Percentiles rank a stretch among this genome's conserved stretches.
These are phyloP conservation scores for Chrysochromulina parva DNA, from an alignment of 78 protist species.

Conservation along the genomic window DNA sequence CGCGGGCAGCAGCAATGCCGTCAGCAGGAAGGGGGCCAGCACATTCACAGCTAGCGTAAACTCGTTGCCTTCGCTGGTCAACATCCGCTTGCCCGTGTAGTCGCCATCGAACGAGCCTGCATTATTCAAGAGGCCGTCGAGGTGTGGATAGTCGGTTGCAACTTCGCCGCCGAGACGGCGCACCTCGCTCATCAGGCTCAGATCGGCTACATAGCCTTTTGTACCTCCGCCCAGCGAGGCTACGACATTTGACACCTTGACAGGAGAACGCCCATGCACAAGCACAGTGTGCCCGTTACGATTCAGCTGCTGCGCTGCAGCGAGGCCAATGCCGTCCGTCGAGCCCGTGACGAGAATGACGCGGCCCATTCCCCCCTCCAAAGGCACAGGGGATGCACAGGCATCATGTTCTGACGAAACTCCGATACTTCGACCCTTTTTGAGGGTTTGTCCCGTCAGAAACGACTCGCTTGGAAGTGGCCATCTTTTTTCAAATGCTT, in stretches of 20 bases:
- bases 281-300: background rate
- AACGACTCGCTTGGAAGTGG: too few species aligned
- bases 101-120: conserved; percentile 22
- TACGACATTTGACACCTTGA: background rate
- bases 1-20: background rate
- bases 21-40: background rate
- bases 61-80: conserved; percentile 1
- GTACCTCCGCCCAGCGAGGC: background rate
- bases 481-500: too few species aligned
- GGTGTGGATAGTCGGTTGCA: too few species aligned
- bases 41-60: background rate
- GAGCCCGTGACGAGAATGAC: background rate
- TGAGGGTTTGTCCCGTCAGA: too few species aligned
- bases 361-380: too few species aligned
- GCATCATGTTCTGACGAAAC: too few species aligned
- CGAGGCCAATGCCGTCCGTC: background rate
- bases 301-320: background rate
- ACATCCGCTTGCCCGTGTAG: background rate
- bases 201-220: background rate
- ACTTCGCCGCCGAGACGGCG: background rate
- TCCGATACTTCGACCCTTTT: too few species aligned
- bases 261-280: background rate
- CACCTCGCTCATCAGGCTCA: background rate
- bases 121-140: conserved; percentile 5
- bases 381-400: too few species aligned